phyloP scores from a whole-genome alignment of 495 filamentous ascomycete species.

The Hypoxylon lienhwacheense region DNA sequence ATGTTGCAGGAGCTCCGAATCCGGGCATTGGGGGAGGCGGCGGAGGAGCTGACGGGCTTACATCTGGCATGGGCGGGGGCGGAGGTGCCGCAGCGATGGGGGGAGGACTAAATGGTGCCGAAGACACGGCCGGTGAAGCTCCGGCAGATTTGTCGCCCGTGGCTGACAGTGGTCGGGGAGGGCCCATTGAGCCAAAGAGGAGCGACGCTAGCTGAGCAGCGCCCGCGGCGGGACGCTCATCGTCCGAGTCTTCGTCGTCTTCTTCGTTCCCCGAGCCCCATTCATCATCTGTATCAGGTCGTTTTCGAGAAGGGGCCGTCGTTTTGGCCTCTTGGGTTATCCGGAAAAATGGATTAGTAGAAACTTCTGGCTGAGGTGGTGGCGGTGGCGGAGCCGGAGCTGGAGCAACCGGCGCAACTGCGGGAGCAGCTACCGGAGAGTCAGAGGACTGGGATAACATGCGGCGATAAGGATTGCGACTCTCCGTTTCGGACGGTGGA shows the following conservation, averaged over 20 bases:
- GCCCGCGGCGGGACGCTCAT: conserved; percentile 73
- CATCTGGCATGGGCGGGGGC: conserved; percentile 48
- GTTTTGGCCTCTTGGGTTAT: conserved; percentile 62
- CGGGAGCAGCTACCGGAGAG: conserved; percentile 48
- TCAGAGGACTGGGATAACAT: conserved; percentile 56
- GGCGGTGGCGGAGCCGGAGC: conserved; percentile 46
- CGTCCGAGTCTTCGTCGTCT: conserved; percentile 68
- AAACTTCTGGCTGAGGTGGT: conserved; percentile 55
- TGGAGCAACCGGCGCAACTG: conserved; percentile 47
- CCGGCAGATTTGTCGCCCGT: conserved; percentile 68
- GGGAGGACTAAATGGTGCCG: conserved; percentile 41
- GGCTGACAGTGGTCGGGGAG: conserved; percentile 83
- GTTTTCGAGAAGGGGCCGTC: conserved; percentile 42
- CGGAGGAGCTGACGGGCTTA: conserved; percentile 26
- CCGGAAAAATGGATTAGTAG: conserved; percentile 96
- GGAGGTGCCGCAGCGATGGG: conserved; percentile 40
- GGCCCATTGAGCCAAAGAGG: conserved; percentile 96
- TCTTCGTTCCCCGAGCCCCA: conserved; percentile 87
- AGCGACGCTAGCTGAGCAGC: conserved; percentile 91
- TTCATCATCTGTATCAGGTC: conserved; percentile 65
- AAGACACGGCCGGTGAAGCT: conserved; percentile 47
- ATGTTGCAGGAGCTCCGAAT: conserved; percentile 39
- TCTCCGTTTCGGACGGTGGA: conserved; percentile 52
- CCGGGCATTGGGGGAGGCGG: conserved; percentile 47
- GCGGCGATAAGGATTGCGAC: conserved; percentile 55